Percentiles rank a stretch among this genome's conserved stretches.
phyloP scores from a whole-genome alignment of 2,329 filamentous ascomycete species.

The Colletotrichum sp. region DNA sequence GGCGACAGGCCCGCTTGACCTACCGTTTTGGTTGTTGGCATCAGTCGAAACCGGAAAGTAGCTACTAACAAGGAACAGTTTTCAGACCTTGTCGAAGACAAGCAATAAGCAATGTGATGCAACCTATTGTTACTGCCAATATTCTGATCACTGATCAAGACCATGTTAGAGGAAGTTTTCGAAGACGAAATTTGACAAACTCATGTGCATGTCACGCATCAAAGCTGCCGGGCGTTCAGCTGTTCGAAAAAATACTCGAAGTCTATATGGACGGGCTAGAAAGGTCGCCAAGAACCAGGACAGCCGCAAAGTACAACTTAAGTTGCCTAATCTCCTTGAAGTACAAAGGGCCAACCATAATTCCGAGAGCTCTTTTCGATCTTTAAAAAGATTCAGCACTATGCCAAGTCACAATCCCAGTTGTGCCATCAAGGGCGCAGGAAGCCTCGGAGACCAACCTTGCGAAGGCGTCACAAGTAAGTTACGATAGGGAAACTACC shows the following conservation, averaged over 20 bases:
- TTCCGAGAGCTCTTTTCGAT: background rate
- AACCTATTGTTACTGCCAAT: no score
- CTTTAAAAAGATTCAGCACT: background rate
- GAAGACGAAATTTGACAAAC: background rate
- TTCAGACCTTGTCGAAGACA: background rate
- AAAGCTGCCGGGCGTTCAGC: background rate
- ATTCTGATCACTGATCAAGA: no score
- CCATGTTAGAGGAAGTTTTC: background rate
- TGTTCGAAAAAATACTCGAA: background rate
- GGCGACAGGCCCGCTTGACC: background rate
- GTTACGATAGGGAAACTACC: background rate
- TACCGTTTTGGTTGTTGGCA: background rate
- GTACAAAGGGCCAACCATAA: background rate
- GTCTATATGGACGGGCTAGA: background rate
- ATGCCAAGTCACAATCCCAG: background rate
- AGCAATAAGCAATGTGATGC: background rate
- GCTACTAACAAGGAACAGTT: background rate
- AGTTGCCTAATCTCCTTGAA: background rate
- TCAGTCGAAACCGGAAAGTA: background rate
- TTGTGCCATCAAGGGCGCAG: background rate
- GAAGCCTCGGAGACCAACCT: background rate
- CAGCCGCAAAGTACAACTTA: background rate
- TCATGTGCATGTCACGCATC: background rate
- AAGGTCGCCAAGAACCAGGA: background rate
- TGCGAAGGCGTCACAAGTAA: background rate